These are phyloP conservation scores for Lodderomyces beijingensis DNA, from an alignment of 1,139 yeast genomes.

Conservation along the genomic window DNA sequence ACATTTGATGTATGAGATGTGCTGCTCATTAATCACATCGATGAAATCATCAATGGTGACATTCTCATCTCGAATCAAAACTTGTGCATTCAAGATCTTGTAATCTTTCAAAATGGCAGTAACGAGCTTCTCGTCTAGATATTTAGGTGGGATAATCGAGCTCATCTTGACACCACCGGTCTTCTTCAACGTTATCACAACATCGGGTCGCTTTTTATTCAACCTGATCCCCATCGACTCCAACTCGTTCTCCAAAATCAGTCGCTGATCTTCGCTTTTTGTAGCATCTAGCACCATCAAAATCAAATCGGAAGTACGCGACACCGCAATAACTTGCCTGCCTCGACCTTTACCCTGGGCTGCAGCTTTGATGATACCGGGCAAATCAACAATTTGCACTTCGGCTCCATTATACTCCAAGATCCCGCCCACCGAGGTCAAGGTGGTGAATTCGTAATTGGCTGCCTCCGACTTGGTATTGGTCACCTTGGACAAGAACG, in stretches of 20 bases:
- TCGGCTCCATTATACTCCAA: constrained; percentile 94
- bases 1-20: constrained; percentile 85
- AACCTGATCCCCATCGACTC: constrained; percentile 92
- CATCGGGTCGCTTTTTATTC: constrained; percentile 78
- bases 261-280: constrained; percentile 83
- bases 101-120: constrained; percentile 77
- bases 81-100: constrained; percentile 90
- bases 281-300: constrained; percentile 96
- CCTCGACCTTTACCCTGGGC: constrained; percentile 98
- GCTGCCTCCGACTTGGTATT: constrained; percentile 95
- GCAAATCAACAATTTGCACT: constrained; percentile 91
- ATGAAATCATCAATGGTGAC: constrained; percentile 92
- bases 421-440: constrained; percentile 95
- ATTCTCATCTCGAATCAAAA: constrained; percentile 80
- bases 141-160: constrained; percentile 75
- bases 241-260: constrained; percentile 79
- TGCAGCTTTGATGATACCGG: constrained; percentile 97
- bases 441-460: constrained; percentile 89
- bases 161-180: constrained; percentile 91
- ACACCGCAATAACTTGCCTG: constrained; percentile 92
- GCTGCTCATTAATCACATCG: constrained; percentile 83
- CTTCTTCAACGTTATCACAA: constrained; percentile 70
- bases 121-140: constrained; percentile 78
- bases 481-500: constrained; percentile 80
- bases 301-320: constrained; percentile 89